Percentiles rank a stretch among this genome's conserved stretches.
These are phyloP conservation scores for Aristolochia californica DNA, from an alignment of 164 flowering plant genomes.

Conservation along the genomic window DNA sequence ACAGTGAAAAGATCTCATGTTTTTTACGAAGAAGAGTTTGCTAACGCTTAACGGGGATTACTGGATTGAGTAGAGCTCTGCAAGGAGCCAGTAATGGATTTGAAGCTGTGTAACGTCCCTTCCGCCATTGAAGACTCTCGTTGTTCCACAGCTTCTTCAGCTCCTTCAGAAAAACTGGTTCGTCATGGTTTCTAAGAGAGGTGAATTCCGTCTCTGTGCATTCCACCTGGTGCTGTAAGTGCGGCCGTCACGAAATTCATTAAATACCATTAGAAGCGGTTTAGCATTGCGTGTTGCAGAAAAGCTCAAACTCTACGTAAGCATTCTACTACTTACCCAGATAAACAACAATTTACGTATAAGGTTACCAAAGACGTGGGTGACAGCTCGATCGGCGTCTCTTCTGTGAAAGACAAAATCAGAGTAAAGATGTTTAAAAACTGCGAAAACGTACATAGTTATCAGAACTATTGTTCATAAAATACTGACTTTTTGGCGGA, in stretches of 20 bases:
- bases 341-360: not conserved
- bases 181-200: slow-evolving; percentile 46
- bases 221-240: slow-evolving; percentile 47
- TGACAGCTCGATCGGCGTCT: not conserved
- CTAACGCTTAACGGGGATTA: slow-evolving; percentile 6
- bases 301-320: too few species aligned
- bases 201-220: slow-evolving; percentile 42
- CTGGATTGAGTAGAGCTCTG: slow-evolving; percentile 78
- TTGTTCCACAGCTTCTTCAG: slow-evolving; percentile 61
- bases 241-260: not conserved
- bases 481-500: slow-evolving; percentile 50
- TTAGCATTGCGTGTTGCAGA: too few species aligned
- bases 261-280: not conserved
- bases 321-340: not conserved
- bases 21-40: too few species aligned
- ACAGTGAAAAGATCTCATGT: too few species aligned
- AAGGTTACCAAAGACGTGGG: not conserved
- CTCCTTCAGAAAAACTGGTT: slow-evolving; percentile 59
- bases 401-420: not conserved
- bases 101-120: slow-evolving; percentile 46
- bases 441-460: too few species aligned
- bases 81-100: slow-evolving; percentile 77
- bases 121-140: slow-evolving; percentile 13
- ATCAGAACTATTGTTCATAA: too few species aligned
- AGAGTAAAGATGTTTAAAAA: not conserved